Evolutionary conservation across 2,329 filamentous ascomycete genomes (phyloP).

Genomic region (Phaeosphaeriaceae sp.): DNA sequence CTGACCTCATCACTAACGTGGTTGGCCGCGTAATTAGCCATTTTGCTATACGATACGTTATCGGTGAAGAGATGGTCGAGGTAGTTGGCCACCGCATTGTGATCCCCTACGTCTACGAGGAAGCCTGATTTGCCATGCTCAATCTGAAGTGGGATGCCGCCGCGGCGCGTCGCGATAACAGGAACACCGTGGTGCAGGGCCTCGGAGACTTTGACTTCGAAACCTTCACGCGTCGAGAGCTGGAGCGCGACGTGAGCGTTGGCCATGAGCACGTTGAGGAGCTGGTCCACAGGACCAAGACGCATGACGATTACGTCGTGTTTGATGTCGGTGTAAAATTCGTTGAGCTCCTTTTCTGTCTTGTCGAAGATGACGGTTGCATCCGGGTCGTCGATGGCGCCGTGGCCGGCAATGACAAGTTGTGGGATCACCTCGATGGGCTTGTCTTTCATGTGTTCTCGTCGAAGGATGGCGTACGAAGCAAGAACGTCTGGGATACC

Average conservation of each 20-base stretch:
- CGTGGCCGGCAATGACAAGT: slow-evolving; percentile 78
- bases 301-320: slow-evolving; percentile 76
- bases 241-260: slow-evolving; percentile 78
- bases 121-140: slow-evolving; percentile 75
- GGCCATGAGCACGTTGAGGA: slow-evolving; percentile 77
- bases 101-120: slow-evolving; percentile 75
- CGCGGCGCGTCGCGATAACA: slow-evolving; percentile 75
- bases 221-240: slow-evolving; percentile 81
- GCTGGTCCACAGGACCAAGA: slow-evolving; percentile 79
- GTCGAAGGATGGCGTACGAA: slow-evolving; percentile 75
- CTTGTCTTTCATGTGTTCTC: slow-evolving; percentile 62
- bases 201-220: slow-evolving; percentile 87
- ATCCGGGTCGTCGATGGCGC: slow-evolving; percentile 82
- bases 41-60: slow-evolving; percentile 68
- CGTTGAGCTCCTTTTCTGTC: slow-evolving; percentile 70
- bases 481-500: slow-evolving; percentile 80
- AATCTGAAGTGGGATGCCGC: slow-evolving; percentile 83
- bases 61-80: slow-evolving; percentile 72
- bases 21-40: slow-evolving; percentile 68
- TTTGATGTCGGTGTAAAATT: slow-evolving; percentile 57
- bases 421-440: slow-evolving; percentile 66
- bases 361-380: slow-evolving; percentile 74
- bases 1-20: slow-evolving; percentile 82
- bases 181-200: slow-evolving; percentile 81
- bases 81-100: slow-evolving; percentile 67